Evolutionary conservation across 805 yeast species (phyloP), one percentile per base, ranked within the genome.

Genomic region (Schwanniomyces polymorphus): DNA sequence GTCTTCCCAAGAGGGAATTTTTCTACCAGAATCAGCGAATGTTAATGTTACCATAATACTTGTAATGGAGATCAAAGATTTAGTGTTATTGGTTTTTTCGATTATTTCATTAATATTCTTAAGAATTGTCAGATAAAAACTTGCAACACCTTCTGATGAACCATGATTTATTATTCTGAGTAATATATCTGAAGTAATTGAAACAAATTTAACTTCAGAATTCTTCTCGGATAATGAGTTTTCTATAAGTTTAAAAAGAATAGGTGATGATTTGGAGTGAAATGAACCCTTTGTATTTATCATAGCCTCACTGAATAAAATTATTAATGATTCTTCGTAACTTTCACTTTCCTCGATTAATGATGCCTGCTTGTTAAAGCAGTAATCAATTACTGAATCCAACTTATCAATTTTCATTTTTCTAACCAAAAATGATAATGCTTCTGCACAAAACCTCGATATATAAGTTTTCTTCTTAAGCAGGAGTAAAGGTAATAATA

Each of bases 381-480:
- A 61, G 50, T 61, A 72, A 2, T 67, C 57, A 7, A 87, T 69
- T 39, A 88, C 78, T 0, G 54, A 47, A 0, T 61, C 56, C 41
- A 91, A 66, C 6, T 78, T 67, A 0, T 74, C 74, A 0, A 72
- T 61, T 21, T 75, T 73, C 51, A 88, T 75, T 63, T 88, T 88
- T 60, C 94, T 81, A 8, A 92, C 71, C 47, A 92, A 70, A 57
- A 87, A 94, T 0, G 97, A 88, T 40, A 92, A 64, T 0, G 97
- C 94, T 64, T 92, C 97, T 0, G 97, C 91, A 17, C 96, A 84
- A 58, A 92, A 94, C 51, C 95, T 76, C 0, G 88, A 76, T 29
- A 91, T 76, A 52, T 86, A 82, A 25, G 81, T 81, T 54, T 84
- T 86, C 46, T 75, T 75, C 4, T 65, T 65, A 43, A 82, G 67